Evolutionary conservation across 768 basidiomycete genomes (phyloP), one percentile per base, ranked within the genome.

Genomic region (Omphalotus guepiniiformis): DNA sequence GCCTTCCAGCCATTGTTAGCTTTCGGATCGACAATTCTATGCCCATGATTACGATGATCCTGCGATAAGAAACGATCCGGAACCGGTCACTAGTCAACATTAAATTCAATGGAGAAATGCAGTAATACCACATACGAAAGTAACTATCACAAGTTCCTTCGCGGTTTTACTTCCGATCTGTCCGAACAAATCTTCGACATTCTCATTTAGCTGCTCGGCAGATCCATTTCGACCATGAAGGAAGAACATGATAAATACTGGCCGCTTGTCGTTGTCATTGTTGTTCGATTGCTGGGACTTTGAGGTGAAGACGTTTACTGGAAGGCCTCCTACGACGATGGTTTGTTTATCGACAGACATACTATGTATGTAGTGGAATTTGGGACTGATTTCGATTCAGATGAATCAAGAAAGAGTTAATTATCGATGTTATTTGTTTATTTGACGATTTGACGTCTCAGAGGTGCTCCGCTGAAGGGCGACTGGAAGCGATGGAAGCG

Each of bases 11-110:
- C 64, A 16, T 64, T 55, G 41, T 75, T 76, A 6, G 61, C 62
- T 15, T 54, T 61, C 6, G 54, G 38, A 26, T 67, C 58, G 12
- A 66, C 49, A 6, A 70, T 48, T 21, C 75, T 59, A 39, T 55
- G 53, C 19, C 75, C 74, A 50, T 77, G 74, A 40, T 77, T 75
- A 16, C 74, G 63, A 40, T 73, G 74, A 50, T 77, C 73, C 74
- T 77, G 40, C n/a, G n/a, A 25, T 27, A 25, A n/a, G 7, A 11
- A 25, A 12, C 27, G 41, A 18, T 35, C 11, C 6, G 27, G 15
- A 25, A 15, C 11, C 27, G n/a, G 35, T n/a, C 37, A 18, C 23
- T 11, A 19, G 11, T 16, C 6, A 9, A 22, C 18, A 29, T n/a
- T n/a, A n/a, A n/a, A n/a, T n/a, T n/a, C n/a, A n/a, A n/a, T n/a